Evolutionary conservation across 495 filamentous ascomycete genomes (phyloP), one percentile per base, ranked within the genome.

Genomic region (Mycothermus thermophilus): DNA sequence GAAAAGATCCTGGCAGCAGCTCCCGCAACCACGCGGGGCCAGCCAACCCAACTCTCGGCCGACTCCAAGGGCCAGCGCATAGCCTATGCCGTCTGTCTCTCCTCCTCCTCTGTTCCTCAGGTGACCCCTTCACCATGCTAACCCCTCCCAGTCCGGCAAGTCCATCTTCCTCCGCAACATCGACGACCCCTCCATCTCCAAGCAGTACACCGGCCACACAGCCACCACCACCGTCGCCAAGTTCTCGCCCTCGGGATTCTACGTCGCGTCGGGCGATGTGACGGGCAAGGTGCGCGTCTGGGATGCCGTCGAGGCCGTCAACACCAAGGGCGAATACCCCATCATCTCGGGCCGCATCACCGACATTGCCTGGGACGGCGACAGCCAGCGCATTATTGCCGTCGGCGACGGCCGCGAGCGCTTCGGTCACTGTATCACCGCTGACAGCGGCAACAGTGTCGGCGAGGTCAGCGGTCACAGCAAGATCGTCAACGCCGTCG

Each of bases 301-400:
- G 90, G 85, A 95, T 51, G 64, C 70, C 31, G 62, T 68, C 24
- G 77, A 75, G 41, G 74, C 67, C 23, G 70, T 71, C 36, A 74
- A 72, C 41, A 80, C 72, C 29, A 79, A 79, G 57, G 77, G 87
- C 35, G 90, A 96, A 55, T 96, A 93, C 57, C 72, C 74, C 41
- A 94, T 95, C 54, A 84, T 96, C 44, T 87, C 83, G 33, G 92
- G 90, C 21, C 78, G 83, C 30, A 93, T 97, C 55, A 90, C 90
- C 53, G 90, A 96, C 52, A 65, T 97, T 31, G 85, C 88, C 8
- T 97, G 90, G 87, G 90, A 96, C 54, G 92, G 88, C 30, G 90
- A 97, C 56, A 87, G 80, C 32, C 86, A 94, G 62, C 79, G 90
- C 16, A 81, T 97, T 33, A 93, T 95, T 42, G 92, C 88, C 8